These are phyloP conservation scores for Boletus rex-veris DNA, from an alignment of 768 basidiomycete genomes.

Conservation along the genomic window DNA sequence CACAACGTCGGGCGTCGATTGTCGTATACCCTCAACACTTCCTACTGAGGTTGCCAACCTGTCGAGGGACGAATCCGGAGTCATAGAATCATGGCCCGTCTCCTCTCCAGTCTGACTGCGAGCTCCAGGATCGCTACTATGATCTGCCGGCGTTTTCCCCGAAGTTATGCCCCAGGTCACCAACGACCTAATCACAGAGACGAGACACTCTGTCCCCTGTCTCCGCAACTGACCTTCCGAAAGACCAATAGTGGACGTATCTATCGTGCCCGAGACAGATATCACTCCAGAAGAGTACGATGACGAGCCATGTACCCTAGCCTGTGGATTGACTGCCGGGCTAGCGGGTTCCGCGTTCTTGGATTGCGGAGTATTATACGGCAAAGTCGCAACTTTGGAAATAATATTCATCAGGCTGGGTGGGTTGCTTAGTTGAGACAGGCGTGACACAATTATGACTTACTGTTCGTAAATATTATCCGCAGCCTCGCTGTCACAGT, in stretches of 20 bases:
- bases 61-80: constrained; percentile 57
- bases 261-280: constrained; percentile 61
- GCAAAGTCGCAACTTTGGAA: constrained; percentile 79
- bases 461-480: constrained; percentile 98
- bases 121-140: constrained; percentile 36
- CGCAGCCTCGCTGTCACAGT: constrained; percentile 90
- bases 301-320: constrained; percentile 32
- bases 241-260: constrained; percentile 62
- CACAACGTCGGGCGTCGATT: constrained; percentile 71
- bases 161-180: constrained; percentile 83
- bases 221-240: constrained; percentile 83
- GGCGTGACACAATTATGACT: constrained; percentile 24
- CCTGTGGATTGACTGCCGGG: constrained; percentile 52
- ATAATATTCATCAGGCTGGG: constrained; percentile 89
- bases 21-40: constrained; percentile 56
- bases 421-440: constrained; percentile 3
- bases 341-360: constrained; percentile 57
- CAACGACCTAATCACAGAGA: constrained; percentile 82
- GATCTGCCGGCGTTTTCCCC: constrained; percentile 31
- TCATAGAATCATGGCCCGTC: constrained; percentile 44
- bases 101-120: constrained; percentile 55
- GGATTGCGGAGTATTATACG: constrained; percentile 44
- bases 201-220: constrained; percentile 94
- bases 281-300: constrained; percentile 64
- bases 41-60: constrained; percentile 44